phyloP scores from a whole-genome alignment of 345 rosid species.

The Populus simonii region DNA sequence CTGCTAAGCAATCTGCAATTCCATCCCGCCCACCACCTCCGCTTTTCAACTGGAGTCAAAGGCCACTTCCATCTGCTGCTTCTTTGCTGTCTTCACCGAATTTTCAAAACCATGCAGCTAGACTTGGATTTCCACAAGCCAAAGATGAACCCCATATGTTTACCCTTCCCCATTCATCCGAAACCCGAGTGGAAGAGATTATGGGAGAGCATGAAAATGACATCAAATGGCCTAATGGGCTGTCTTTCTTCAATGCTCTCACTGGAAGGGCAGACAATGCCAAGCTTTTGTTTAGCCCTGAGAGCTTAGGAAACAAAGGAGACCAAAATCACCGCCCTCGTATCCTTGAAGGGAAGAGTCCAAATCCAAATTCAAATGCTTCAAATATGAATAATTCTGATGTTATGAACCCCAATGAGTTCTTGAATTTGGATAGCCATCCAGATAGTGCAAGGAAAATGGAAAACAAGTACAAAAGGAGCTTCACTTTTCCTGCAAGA shows the following conservation, averaged over 20 bases:
- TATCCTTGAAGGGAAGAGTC: constrained; percentile 32
- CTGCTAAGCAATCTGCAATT: constrained; percentile 49
- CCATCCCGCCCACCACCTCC: constrained; percentile 62
- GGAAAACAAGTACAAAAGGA: constrained; percentile 73
- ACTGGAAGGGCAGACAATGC: constrained; percentile 71
- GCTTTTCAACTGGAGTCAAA: constrained; percentile 59
- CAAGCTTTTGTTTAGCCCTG: constrained; percentile 66
- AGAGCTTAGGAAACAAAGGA: constrained; percentile 45
- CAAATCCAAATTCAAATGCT: constrained; percentile 50
- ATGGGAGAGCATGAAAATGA: constrained; percentile 72
- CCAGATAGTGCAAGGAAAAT: constrained; percentile 43
- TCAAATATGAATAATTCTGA: constrained; percentile 21
- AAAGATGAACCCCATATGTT: constrained; percentile 73
- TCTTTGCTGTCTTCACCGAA: constrained; percentile 60
- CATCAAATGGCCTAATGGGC: constrained; percentile 88
- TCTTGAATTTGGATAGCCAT: constrained; percentile 72
- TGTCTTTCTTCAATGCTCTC: constrained; percentile 75
- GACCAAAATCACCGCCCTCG: constrained; percentile 36
- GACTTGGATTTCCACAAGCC: constrained; percentile 52
- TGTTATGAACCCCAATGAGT: constrained; percentile 51
- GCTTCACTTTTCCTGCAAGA: constrained; percentile 69
- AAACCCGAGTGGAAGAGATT: constrained; percentile 47
- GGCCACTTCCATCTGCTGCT: constrained; percentile 45
- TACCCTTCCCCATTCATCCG: constrained; percentile 52
- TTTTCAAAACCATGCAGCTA: constrained; percentile 52